Evolutionary conservation across 129 eudicot species (phyloP).

Genomic region (Tagetes patula): DNA sequence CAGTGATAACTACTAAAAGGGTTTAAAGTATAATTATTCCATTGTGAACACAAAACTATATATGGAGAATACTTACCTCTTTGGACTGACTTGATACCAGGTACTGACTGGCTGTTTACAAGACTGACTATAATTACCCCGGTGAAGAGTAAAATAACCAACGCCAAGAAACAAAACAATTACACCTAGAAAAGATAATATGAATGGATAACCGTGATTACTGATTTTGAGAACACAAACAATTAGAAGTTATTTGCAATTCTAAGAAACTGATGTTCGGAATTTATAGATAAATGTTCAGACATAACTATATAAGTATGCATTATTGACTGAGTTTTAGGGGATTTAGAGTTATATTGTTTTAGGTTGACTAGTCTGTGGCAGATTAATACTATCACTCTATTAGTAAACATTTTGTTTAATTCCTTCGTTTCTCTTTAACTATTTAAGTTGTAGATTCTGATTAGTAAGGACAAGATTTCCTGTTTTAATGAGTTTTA

Average conservation of each 20-base stretch:
- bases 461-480: constrained; percentile 5
- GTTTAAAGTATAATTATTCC: background rate
- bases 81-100: background rate
- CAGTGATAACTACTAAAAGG: background rate
- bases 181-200: background rate
- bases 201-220: background rate
- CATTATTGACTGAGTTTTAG: background rate
- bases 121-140: background rate
- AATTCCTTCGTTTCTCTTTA: background rate
- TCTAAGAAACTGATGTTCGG: background rate
- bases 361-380: background rate
- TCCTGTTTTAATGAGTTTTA: background rate
- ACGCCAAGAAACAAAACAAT: background rate
- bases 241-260: background rate
- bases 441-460: background rate
- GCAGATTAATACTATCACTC: background rate
- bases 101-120: background rate
- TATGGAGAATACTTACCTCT: background rate
- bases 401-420: background rate
- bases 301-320: background rate
- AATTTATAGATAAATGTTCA: background rate
- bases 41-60: background rate
- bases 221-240: background rate
- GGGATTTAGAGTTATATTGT: background rate
- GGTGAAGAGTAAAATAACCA: background rate